Evolutionary conservation across 208 protist genomes (phyloP), one percentile per base, ranked within the genome.

Genomic region (Acanthamoeba castellanii): DNA sequence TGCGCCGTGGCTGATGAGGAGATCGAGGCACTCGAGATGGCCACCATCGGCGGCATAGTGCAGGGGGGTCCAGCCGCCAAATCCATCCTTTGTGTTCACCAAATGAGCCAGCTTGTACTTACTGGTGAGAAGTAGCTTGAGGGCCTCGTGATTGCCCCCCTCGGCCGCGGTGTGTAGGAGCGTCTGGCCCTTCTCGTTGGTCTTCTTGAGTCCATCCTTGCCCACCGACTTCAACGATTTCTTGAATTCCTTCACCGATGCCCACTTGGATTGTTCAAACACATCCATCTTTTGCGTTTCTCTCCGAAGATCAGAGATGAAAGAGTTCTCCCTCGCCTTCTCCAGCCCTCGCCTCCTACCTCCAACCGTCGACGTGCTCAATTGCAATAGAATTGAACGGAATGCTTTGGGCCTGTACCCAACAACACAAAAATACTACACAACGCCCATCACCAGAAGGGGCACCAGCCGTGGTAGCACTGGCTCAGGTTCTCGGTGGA

Each of bases 401-500:
- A 47, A 47, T 11, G 42, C 5, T 3, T 47, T 47, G 42, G 42
- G 37, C 37, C 37, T 4, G 37, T 3, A 42, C 37, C 1, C 2
- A 42, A 42, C 37, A 42, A 42, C 37, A 42, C 37, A 57, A 22
- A 57, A 57, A 57, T 20, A 57, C 18, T 20, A 57, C 52, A 57
- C 52, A 57, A 22, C 52, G 4, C 2, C 2, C 52, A 34, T 94
- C 57, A 94, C 91, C 91, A 94, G 42, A 85, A 94, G 72, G 91
- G 70, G 55, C 91, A 99, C 99, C 99, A 99, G 45, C 99, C 99
- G 47, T 99, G 97, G 96, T 99, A 99, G 95, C 98, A 98, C 95
- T 99, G 98, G 95, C 99, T 99, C 45, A 99, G 96, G 97, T 99
- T 99, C 94, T 99, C 99, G 84, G 99, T 98, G 8, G 98, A 99